These are phyloP conservation scores for Trichophyton mentagrophytes DNA, from an alignment of 2,329 filamentous ascomycete species.

Conservation along the genomic window DNA sequence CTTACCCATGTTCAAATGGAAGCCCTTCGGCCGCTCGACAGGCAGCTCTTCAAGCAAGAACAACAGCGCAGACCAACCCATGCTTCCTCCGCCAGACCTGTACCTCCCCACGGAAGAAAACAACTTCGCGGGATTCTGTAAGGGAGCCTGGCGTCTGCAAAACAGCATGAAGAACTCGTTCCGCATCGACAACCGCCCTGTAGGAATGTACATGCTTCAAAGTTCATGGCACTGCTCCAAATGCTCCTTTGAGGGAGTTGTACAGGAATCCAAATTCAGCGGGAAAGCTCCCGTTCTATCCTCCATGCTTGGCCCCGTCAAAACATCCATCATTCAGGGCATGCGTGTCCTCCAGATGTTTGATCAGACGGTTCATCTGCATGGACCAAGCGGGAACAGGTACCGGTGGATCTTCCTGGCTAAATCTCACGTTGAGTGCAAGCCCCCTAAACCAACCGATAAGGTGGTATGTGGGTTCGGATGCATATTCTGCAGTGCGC, in stretches of 20 bases:
- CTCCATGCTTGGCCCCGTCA: conserved; percentile 8
- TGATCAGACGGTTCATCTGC: conserved; percentile 21
- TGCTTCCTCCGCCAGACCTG: conserved; percentile 5
- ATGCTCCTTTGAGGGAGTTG: conserved; percentile 33
- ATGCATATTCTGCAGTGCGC: conserved; percentile 37
- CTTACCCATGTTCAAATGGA: neutral
- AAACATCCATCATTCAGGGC: neutral
- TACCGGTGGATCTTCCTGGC: conserved; percentile 38
- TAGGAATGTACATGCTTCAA: conserved; percentile 21
- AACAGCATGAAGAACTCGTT: conserved; percentile 25
- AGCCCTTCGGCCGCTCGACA: neutral
- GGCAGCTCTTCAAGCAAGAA: neutral
- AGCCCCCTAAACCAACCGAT: conserved; percentile 15
- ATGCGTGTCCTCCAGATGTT: conserved; percentile 13
- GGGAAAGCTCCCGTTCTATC: conserved; percentile 13
- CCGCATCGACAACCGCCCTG: conserved; percentile 16
- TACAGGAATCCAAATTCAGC: conserved; percentile 14
- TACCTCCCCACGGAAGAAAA: conserved; percentile 26
- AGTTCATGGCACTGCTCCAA: conserved; percentile 29
- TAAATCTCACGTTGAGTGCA: conserved; percentile 33
- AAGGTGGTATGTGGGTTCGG: conserved; percentile 21
- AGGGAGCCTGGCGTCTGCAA: conserved; percentile 32
- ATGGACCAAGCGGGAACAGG: conserved; percentile 24
- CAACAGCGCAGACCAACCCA: neutral
- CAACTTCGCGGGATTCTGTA: conserved; percentile 33